phyloP scores from a whole-genome alignment of 306 rosid species.

The Astragalus glycyphyllos region DNA sequence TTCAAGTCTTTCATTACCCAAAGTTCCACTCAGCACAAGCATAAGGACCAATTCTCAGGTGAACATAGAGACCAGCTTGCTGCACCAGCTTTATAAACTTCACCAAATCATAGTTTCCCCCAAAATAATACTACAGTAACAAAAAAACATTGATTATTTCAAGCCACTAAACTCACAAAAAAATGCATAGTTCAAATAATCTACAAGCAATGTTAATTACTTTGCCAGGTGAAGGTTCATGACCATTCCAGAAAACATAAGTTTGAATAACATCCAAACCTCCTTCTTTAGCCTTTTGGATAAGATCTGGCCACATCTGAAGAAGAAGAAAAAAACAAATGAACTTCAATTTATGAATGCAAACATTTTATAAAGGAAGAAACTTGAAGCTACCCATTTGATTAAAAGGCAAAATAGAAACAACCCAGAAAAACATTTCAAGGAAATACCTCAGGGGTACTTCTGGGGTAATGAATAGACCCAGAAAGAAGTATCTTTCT shows the following conservation, averaged over 20 bases:
- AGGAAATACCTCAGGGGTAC: constrained; percentile 83
- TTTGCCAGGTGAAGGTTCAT: constrained; percentile 89
- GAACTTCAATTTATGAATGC: background rate
- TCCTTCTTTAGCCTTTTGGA: constrained; percentile 96
- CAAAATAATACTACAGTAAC: constrained; percentile 80
- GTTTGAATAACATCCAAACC: constrained; percentile 98
- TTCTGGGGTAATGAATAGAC: constrained; percentile 98
- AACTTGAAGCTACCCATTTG: constrained; percentile 47
- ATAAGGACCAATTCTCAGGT: constrained; percentile 98
- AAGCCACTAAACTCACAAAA: constrained; percentile 12
- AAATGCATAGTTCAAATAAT: constrained; percentile 15
- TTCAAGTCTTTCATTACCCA: constrained; percentile 62
- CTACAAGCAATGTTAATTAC: constrained; percentile 55
- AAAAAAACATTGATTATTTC: constrained; percentile 30
- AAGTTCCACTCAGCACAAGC: constrained; percentile 99
- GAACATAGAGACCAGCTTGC: constrained; percentile 91
- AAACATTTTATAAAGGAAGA: constrained; percentile 16
- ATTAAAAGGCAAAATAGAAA: constrained; percentile 28
- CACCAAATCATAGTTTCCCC: constrained; percentile 91
- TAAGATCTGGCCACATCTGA: constrained; percentile 99
- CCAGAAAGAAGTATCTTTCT: constrained; percentile 93
- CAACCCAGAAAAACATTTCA: constrained; percentile 56
- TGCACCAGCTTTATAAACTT: constrained; percentile 85
- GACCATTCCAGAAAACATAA: constrained; percentile 99
- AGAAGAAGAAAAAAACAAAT: constrained; percentile 18